Percentiles rank a stretch among this genome's conserved stretches.
Conservation (phyloP, 2,329 filamentous ascomycete genomes). For the Septoria petroselini region DNA sequence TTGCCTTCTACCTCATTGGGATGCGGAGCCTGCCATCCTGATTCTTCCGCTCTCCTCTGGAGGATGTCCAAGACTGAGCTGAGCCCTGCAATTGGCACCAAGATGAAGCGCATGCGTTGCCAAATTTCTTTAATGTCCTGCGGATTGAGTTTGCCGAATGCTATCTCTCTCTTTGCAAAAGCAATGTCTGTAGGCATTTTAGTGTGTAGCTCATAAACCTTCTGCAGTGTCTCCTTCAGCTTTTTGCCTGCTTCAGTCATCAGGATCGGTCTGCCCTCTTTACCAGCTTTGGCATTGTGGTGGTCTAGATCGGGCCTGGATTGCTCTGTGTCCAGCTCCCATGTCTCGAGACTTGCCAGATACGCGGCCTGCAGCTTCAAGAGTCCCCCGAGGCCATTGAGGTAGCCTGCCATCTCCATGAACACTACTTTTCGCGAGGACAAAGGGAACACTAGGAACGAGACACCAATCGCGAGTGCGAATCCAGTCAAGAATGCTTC, state of each 20-base stretch:
- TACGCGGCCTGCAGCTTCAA: slow-evolving; percentile 63
- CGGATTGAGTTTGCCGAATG: slow-evolving; percentile 63
- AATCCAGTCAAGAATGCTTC: slow-evolving; percentile 63
- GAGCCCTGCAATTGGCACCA: slow-evolving; percentile 66
- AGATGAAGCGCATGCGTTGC: slow-evolving; percentile 57
- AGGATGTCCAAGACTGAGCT: slow-evolving; percentile 70
- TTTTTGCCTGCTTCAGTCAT: slow-evolving; percentile 34
- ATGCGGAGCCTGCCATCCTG: slow-evolving; percentile 46
- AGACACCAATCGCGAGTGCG: slow-evolving; percentile 60
- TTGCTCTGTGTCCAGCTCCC: slow-evolving; percentile 44
- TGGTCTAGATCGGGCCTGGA: background rate
- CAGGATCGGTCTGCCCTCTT: slow-evolving; percentile 11
- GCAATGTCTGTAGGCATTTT: slow-evolving; percentile 65
- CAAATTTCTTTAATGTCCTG: slow-evolving; percentile 63
- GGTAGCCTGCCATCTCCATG: slow-evolving; percentile 60
- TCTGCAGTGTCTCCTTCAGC: slow-evolving; percentile 29
- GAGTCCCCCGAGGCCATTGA: slow-evolving; percentile 53
- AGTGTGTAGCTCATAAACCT: slow-evolving; percentile 55
- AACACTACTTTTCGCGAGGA: slow-evolving; percentile 63
- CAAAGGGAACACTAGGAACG: slow-evolving; percentile 63
- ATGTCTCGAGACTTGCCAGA: slow-evolving; percentile 59
- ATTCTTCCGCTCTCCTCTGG: slow-evolving; percentile 58
- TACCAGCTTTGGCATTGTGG: background rate
- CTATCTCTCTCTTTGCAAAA: slow-evolving; percentile 72
- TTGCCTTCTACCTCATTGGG: slow-evolving; percentile 20